Percentiles rank a stretch among this genome's conserved stretches.
These are phyloP conservation scores for Mycena rosella DNA, from an alignment of 768 basidiomycete species.

Conservation along the genomic window DNA sequence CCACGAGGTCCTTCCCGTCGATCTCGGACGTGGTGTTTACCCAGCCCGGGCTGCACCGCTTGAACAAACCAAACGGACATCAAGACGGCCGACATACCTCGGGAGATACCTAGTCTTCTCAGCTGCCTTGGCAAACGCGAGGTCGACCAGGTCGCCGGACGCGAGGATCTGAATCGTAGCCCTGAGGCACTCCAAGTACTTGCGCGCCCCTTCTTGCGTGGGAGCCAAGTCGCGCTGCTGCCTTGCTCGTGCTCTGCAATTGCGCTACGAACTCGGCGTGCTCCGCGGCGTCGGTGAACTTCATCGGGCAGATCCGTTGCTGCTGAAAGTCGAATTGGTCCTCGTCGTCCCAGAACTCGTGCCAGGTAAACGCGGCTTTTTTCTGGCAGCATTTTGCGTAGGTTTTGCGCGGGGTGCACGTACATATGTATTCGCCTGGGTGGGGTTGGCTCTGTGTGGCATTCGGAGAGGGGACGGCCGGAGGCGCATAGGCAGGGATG, in stretches of 20 bases:
- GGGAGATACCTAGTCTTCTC: too few relatives aligned
- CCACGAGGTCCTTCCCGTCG: not conserved
- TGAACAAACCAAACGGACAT: too few relatives aligned
- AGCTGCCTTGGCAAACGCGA: too few relatives aligned
- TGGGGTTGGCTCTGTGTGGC: not conserved
- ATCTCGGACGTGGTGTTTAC: not conserved
- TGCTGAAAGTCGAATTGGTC: not conserved
- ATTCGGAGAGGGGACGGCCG: not conserved
- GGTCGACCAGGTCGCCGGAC: not conserved
- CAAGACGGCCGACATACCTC: too few relatives aligned
- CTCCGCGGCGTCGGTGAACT: not conserved
- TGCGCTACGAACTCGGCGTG: not conserved
- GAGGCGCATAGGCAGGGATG: constrained; percentile 2
- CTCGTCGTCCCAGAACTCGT: constrained; percentile 8
- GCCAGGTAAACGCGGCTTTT: not conserved
- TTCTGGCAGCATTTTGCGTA: constrained; percentile 4
- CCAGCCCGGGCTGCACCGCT: too few relatives aligned
- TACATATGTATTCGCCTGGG: not conserved
- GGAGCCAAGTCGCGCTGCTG: not conserved
- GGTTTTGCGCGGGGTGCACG: not conserved
- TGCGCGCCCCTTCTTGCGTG: not conserved
- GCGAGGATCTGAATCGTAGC: not conserved
- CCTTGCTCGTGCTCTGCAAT: not conserved
- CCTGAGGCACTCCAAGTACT: not conserved
- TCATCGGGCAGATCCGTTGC: not conserved